phyloP scores from a whole-genome alignment of 140 eudicot genomes.

The Erigeron philadelphicus region DNA sequence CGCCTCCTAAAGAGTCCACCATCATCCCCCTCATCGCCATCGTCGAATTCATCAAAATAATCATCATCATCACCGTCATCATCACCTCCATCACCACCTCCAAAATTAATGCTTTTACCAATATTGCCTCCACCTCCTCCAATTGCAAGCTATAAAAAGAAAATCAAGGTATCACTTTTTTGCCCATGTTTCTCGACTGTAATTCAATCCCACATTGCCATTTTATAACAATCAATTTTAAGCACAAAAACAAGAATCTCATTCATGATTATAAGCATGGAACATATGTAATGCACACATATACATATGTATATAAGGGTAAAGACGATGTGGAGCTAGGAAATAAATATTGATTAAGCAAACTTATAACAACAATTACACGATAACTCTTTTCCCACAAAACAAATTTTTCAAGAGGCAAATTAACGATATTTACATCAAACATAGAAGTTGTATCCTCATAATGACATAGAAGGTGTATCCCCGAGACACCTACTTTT shows the following conservation, averaged over 20 bases:
- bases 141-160: conserved; percentile 50
- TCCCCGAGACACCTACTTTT: background rate
- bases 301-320: no score
- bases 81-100: conserved; percentile 98
- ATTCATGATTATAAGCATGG: background rate
- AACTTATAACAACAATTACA: no score
- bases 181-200: background rate
- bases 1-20: conserved; percentile 90
- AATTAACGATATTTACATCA: no score
- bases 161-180: conserved; percentile 10
- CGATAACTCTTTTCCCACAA: no score
- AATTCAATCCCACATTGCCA: no score
- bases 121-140: conserved; percentile 98
- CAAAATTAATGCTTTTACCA: conserved; percentile 71
- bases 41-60: conserved; percentile 95
- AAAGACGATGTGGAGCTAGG: no score
- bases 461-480: background rate
- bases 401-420: no score
- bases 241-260: background rate
- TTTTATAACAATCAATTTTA: no score
- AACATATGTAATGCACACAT: background rate
- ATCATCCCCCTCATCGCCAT: conserved; percentile 94
- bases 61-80: conserved; percentile 96
- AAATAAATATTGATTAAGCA: no score
- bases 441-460: background rate